Base-by-base conservation (phyloP, 768 basidiomycete species). In the Pleurotus eryngii region DNA sequence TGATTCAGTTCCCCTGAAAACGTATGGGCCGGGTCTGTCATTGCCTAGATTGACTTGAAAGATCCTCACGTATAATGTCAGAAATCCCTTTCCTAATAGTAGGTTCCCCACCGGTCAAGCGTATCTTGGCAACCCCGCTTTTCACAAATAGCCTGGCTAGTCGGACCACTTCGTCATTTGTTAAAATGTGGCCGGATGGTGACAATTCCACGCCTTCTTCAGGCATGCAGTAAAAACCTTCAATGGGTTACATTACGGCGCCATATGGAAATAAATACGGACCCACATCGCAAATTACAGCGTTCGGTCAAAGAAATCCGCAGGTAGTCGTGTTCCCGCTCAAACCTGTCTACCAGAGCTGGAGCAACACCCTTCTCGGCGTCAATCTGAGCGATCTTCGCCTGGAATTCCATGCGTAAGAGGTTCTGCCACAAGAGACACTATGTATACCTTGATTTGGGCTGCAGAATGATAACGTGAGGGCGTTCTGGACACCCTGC, bases 191-290 rank as follows among this genome's bases (percentile, higher is more conserved):
- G 8, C 76, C 75, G 35, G 74, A 73, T 2, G 91, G 92, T 11
- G 89, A 86, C 24, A 94, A 77, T 53, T 87, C 81, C 4, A 94
- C 74, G 30, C 92, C 91, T 65, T 89, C 84, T 53, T 78, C 82
- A 2, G 92, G 92, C 92, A 95, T 95, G 65, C 92, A 95, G 67
- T 95, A 95, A 64, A 92, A 92, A 63, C 92, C 90, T 95, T 35
- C 60, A 35, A 24, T 38, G 30, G 12, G 7, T n/a, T 3, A 35
- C 30, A 35, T 35, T 35, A 35, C 30, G 11, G 30, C 30, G 8
- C 30, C 11, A 11, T 3, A 35, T 3, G 1, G 51, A 17, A 46
- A n/a, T 17, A 4, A 24, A 43, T 38, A 60, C 11, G 46, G 43
- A 64, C 74, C 35, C 60, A 89, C 93, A 95, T 72, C 93, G 81